Evolutionary conservation across 495 filamentous ascomycete genomes (phyloP), one percentile per base, ranked within the genome.

Genomic region (Clohesyomyces aquaticus): DNA sequence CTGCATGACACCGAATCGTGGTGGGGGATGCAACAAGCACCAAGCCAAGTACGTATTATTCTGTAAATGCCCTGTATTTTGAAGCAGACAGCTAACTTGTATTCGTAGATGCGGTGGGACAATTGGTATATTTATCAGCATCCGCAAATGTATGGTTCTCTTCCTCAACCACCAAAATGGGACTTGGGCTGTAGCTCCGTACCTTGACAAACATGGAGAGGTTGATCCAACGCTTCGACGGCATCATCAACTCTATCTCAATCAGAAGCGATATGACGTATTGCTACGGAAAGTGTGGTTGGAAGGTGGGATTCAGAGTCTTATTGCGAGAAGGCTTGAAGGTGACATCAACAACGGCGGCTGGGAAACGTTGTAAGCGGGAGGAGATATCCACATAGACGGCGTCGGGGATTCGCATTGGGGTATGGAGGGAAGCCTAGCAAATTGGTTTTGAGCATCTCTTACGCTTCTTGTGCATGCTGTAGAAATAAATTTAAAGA

Each of bases 291-390:
- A 85, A 66, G 83, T 92, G 23, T 98, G 95, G 94, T 78, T 98
- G 59, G 83, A 86, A 22, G 91, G 96, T 67, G 85, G 86, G 22
- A 84, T 98, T 29, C 91, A 91, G n/a, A 93, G 88, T 48, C 88
- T 87, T 32, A 96, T 98, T 71, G 87, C 87, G 55, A 81, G 94
- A 63, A 92, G 91, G 74, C 76, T 98, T 63, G 94, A 98, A 78
- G 88, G 88, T 11, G 94, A 98, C 71, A 89, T 96, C 45, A 98
- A 98, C 72, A 96, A 88, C 65, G 94, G 94, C 6, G 94, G 94
- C 1, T 98, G 94, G 94, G 94, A 98, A 77, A 96, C 93, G 47
- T 38, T 77, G 45, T 78, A 48, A 57, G 19, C 18, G 49, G 16
- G 25, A 23, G 2, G 2, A 25, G 6, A 22, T 4, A 22, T 23